Evolutionary conservation across 768 basidiomycete species (phyloP), one percentile per base, ranked within the genome.

Genomic region (Lentinula sp.): DNA sequence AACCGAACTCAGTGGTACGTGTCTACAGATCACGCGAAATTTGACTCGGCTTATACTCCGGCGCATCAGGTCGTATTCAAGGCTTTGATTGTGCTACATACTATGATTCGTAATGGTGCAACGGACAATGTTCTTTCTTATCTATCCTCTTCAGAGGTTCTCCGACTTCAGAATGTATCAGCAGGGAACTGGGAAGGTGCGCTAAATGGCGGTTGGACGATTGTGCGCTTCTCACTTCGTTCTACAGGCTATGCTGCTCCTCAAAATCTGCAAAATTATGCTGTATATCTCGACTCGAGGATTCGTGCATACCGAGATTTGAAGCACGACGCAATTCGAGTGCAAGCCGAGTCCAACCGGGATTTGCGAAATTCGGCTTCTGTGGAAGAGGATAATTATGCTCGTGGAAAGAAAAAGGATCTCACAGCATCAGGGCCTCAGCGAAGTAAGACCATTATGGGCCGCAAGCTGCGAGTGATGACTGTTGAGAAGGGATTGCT

Each of bases 401-500:
- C 61, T 63, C 68, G 71, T 64, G 66, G 75, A 67, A 66, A 65
- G 59, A 63, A 70, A 65, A 66, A 75, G 69, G 66, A 67, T 68
- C 39, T 67, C 31, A 65, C 65, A 13, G 62, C 77, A 18, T 71
- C 76, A 35, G 70, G 71, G 10, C 78, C 80, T 23, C 72, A 77
- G 56, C 76, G 89, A 65, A 89, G 87, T 72, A 92, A 89, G 73
- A 93, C 89, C 0, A 81, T 91, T 16, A 80, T 83, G 69, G 92
- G 93, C 16, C 77, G 93, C 65, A 95, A 97, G 68, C 74, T 99
- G 65, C 80, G 95, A 62, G 81, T 87, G 32, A 88, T 99, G 85
- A 89, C 92, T 0, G 96, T 98, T 23, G 97, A 99, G 73, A 98
- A 98, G 71, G 97, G 97, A 3, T 73, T 98, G 48, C 73, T 99